Conservation (phyloP, 208 protist species). For the Ichthyophonus hoferi region DNA sequence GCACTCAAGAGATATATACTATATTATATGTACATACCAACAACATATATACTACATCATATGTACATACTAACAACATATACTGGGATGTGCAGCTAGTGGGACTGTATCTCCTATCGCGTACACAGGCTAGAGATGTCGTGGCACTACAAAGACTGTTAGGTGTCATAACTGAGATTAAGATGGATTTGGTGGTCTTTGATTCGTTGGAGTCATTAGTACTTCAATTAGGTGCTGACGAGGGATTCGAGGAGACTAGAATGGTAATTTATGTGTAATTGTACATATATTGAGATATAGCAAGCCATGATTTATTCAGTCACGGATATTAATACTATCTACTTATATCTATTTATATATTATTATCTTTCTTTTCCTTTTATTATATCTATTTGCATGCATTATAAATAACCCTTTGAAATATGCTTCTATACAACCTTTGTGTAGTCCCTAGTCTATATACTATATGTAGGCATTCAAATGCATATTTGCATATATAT, state of each 20-base stretch:
- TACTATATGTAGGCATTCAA: no score
- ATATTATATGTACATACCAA: background rate
- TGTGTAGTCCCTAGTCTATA: no score
- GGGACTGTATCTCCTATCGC: background rate
- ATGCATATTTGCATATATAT: no score
- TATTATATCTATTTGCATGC: background rate
- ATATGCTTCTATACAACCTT: no score
- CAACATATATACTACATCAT: background rate
- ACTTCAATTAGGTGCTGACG: background rate
- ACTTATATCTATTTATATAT: background rate
- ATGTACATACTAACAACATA: background rate
- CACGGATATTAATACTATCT: background rate
- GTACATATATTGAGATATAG: no score
- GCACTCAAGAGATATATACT: no score
- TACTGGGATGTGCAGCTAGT: background rate
- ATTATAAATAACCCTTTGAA: no score
- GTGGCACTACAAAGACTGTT: background rate
- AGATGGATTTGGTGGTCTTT: background rate
- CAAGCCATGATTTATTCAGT: background rate
- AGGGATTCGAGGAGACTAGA: no score
- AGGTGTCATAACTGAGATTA: background rate
- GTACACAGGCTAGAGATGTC: background rate
- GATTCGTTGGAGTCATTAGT: background rate
- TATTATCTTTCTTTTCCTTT: background rate
- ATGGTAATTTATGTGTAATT: no score